Percentiles rank a stretch among this genome's conserved stretches.
These are phyloP conservation scores for Huntiella decipiens DNA, from an alignment of 2,329 filamentous ascomycete species.

Conservation along the genomic window DNA sequence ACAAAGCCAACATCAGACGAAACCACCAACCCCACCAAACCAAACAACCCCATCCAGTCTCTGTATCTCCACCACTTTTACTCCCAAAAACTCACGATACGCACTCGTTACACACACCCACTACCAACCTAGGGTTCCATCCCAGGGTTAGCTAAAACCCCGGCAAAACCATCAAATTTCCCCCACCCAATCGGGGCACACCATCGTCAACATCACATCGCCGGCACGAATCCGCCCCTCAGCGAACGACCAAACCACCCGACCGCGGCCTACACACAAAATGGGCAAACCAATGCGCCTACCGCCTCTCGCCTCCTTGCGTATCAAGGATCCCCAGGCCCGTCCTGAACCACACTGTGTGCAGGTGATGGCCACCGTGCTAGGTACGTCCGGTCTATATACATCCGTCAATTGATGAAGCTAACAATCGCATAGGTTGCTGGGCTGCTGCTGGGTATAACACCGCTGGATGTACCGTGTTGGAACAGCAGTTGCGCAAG, in stretches of 20 bases:
- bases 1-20: too few relatives aligned
- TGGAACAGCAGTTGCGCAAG: slow-evolving; percentile 40
- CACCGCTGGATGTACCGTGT: slow-evolving; percentile 34
- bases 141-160: not conserved
- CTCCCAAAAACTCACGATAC: too few relatives aligned
- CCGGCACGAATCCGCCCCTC: not conserved
- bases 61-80: too few relatives aligned
- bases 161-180: not conserved
- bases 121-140: too few relatives aligned
- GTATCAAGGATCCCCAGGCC: slow-evolving; percentile 34
- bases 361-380: slow-evolving; percentile 36
- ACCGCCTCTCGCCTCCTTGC: slow-evolving; percentile 34
- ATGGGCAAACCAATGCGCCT: slow-evolving; percentile 38
- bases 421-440: slow-evolving; percentile 36
- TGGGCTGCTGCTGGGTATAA: slow-evolving; percentile 66
- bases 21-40: too few relatives aligned
- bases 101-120: too few relatives aligned
- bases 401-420: not conserved
- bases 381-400: slow-evolving; percentile 21
- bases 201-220: not conserved
- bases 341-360: slow-evolving; percentile 33
- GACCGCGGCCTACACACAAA: slow-evolving; percentile 10
- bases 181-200: not conserved
- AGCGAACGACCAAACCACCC: not conserved
- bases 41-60: too few relatives aligned